Conservation (phyloP, 371 early-diverging fungal genomes). For the Rhizopus microsporus region DNA sequence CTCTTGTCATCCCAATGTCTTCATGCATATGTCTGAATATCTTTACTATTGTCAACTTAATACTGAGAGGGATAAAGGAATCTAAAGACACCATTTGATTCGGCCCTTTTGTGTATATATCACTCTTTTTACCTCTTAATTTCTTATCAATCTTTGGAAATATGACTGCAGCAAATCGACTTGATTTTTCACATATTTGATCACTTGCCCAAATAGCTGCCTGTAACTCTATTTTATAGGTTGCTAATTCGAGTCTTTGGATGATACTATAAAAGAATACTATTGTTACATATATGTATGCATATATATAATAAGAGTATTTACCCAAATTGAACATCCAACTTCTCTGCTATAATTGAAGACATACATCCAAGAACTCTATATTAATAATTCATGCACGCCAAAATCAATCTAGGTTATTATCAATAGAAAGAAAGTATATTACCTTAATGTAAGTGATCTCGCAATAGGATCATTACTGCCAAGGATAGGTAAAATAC, state of each 20-base stretch:
- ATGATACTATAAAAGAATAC: constrained; percentile 30
- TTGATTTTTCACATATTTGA: constrained; percentile 54
- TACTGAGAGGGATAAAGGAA: constrained; percentile 38
- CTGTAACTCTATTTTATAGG: constrained; percentile 55
- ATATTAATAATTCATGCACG: neutral
- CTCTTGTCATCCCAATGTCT: constrained; percentile 54
- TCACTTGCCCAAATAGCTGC: constrained; percentile 63
- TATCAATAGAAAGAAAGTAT: neutral
- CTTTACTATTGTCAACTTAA: constrained; percentile 46
- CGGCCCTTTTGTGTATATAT: constrained; percentile 13
- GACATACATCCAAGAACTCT: constrained; percentile 63
- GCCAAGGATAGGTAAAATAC: constrained; percentile 52
- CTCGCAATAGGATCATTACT: constrained; percentile 60
- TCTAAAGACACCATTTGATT: constrained; percentile 24
- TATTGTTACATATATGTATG: neutral
- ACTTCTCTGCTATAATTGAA: constrained; percentile 50
- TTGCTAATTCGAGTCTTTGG: constrained; percentile 44
- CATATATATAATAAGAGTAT: neutral
- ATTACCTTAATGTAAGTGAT: constrained; percentile 56
- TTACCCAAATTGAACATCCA: constrained; percentile 63
- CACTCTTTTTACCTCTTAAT: constrained; percentile 25
- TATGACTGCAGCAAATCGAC: constrained; percentile 53
- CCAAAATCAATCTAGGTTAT: neutral
- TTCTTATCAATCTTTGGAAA: constrained; percentile 35
- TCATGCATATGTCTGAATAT: constrained; percentile 64